phyloP scores from a whole-genome alignment of 1,284 basidiomycete genomes.

The Ceratobasidium sp. region DNA sequence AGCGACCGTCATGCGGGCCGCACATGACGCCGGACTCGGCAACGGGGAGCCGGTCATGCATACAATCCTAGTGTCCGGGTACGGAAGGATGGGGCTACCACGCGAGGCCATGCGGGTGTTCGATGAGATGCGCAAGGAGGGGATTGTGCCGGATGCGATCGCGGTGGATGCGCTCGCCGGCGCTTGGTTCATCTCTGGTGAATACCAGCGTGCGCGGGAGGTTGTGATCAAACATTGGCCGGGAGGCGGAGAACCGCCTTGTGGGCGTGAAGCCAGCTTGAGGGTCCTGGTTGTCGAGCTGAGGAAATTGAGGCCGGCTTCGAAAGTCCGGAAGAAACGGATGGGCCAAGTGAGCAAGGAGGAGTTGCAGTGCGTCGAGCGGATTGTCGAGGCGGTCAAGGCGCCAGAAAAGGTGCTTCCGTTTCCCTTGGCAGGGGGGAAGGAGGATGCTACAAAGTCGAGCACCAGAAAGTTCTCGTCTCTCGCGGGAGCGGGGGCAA shows the following conservation, averaged over 20 bases:
- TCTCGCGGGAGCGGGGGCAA: no score
- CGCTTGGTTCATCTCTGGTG: slow-evolving; percentile 33
- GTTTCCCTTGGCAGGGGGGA: not conserved
- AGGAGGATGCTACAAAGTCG: slow-evolving; percentile 5
- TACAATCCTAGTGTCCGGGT: slow-evolving; percentile 42
- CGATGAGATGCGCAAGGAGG: slow-evolving; percentile 36
- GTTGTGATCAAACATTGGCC: slow-evolving; percentile 29
- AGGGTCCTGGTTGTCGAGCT: slow-evolving; percentile 20
- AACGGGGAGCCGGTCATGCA: slow-evolving; percentile 20
- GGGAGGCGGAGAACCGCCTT: slow-evolving; percentile 1
- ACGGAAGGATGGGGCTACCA: slow-evolving; percentile 39
- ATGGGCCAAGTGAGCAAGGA: slow-evolving; percentile 1
- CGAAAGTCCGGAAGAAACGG: slow-evolving; percentile 27
- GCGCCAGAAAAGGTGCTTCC: slow-evolving; percentile 27
- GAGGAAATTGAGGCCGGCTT: slow-evolving; percentile 19
- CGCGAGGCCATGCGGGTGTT: slow-evolving; percentile 28
- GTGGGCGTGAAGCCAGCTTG: not conserved
- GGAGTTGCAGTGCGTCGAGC: slow-evolving; percentile 7
- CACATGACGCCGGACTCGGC: slow-evolving; percentile 20
- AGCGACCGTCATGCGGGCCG: slow-evolving; percentile 15
- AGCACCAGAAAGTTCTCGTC: no score
- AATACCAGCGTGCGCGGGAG: slow-evolving; percentile 22
- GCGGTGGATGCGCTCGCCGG: slow-evolving; percentile 40
- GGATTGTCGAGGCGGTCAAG: slow-evolving; percentile 31
- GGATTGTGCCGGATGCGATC: slow-evolving; percentile 40